Evolutionary conservation across 2,329 filamentous ascomycete genomes (phyloP).

Genomic region (Aspergillus aculeatinus): DNA sequence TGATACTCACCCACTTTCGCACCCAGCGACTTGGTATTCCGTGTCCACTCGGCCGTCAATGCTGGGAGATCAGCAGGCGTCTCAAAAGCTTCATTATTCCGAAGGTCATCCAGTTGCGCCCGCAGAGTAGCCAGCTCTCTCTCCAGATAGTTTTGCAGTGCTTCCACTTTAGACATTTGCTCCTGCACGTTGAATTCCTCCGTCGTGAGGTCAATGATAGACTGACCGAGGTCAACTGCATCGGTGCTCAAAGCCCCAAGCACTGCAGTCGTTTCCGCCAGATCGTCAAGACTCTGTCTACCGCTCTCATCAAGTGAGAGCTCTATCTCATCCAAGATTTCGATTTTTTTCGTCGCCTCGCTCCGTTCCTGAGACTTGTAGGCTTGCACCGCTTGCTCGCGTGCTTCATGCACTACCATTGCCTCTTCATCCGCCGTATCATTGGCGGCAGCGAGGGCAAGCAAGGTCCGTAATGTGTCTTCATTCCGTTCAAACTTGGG

Average conservation of each 20-base stretch:
- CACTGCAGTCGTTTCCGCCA: constrained; percentile 54
- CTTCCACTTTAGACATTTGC: constrained; percentile 56
- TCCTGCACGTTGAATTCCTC: constrained; percentile 54
- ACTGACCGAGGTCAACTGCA: constrained; percentile 51
- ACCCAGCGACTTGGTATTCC: constrained; percentile 65
- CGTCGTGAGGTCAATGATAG: constrained; percentile 58
- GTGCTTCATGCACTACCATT: constrained; percentile 35
- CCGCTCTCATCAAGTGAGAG: constrained; percentile 56
- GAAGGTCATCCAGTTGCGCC: constrained; percentile 32
- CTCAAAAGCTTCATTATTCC: constrained; percentile 47
- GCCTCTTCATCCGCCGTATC: constrained; percentile 60
- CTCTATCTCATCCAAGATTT: constrained; percentile 56
- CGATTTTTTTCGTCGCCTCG: constrained; percentile 33
- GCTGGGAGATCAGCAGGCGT: constrained; percentile 61
- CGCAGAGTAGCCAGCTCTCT: constrained; percentile 47
- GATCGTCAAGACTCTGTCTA: constrained; percentile 55
- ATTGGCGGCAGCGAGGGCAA: constrained; percentile 72
- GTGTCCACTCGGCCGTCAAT: constrained; percentile 71
- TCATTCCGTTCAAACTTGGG: constrained; percentile 83
- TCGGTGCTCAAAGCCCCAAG: constrained; percentile 52
- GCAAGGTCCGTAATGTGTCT: constrained; percentile 73
- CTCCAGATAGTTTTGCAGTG: constrained; percentile 58
- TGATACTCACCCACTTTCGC: constrained; percentile 67
- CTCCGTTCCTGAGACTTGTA: constrained; percentile 32
- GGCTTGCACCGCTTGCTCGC: constrained; percentile 35